Evolutionary conservation across 371 early-diverging fungal species (phyloP), one percentile per base, ranked within the genome.

Genomic region (Nematocida displodere): DNA sequence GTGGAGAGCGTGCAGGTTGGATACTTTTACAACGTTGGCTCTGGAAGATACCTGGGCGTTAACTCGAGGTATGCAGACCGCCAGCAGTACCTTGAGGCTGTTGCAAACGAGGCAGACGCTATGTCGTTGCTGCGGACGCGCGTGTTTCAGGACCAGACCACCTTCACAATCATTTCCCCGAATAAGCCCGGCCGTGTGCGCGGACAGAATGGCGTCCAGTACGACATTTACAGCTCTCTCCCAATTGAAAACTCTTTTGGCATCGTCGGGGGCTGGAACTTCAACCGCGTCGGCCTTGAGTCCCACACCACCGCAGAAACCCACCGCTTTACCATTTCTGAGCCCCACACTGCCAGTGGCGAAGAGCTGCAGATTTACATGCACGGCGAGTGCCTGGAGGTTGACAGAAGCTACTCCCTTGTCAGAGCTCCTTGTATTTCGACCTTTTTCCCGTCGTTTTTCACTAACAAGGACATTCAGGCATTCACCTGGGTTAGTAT

Each of bases 11-110:
- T 39, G 22, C 7, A 29, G 1, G 22, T 28, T 22, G 66, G 66
- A 29, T 65, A 65, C 37, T 29, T 65, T 22, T 65, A 36, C 36
- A 65, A 65, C 39, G 28, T 65, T 24, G 54, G 54, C 26, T 3
- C 15, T 15, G 37, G 34, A 28, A 13, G 24, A 29, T 65, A 36
- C 54, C 24, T 65, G 31, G 66, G 37, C 11, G 22, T 22, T 7
- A 28, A 13, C 13, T 11, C 11, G n/a, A 26, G 11, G 11, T 8
- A 52, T 13, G 22, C 8, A 7, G 13, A 13, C 13, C 8, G 13
- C 8, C 11, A 11, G n/a, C 11, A 11, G n/a, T 52, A n/a, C 28
- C 8, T 52, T 8, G 28, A 52, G 22, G 52, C 28, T 7, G 52
- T 52, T 13, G 8, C 52, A 8, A 26, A 52, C 28, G n/a, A 13